Conservation (phyloP, 2,329 filamentous ascomycete genomes). For the Blastomyces parvus region DNA sequence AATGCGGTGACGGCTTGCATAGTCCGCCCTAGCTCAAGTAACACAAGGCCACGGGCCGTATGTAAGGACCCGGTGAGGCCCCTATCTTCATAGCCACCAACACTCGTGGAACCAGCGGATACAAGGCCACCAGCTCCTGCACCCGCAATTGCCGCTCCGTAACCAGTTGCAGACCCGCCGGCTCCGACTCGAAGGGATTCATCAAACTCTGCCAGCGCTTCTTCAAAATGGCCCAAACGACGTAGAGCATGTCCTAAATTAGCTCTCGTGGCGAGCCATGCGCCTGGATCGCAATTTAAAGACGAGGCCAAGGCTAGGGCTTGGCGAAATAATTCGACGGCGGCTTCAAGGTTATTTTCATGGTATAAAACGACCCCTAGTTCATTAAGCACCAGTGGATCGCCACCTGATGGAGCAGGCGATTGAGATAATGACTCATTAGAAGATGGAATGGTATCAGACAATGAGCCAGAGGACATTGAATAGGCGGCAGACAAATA, state of each 20-base stretch:
- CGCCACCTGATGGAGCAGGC: slow-evolving; percentile 37
- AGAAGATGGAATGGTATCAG: slow-evolving; percentile 22
- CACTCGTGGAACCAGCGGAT: slow-evolving; percentile 30
- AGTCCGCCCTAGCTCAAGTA: slow-evolving; percentile 64
- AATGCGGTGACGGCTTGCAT: slow-evolving; percentile 72
- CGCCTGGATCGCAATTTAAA: slow-evolving; percentile 69
- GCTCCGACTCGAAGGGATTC: slow-evolving; percentile 70
- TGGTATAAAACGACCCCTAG: slow-evolving; percentile 95
- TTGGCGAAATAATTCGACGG: slow-evolving; percentile 65
- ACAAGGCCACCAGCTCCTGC: slow-evolving; percentile 27
- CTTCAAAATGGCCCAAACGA: slow-evolving; percentile 56
- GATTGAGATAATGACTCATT: slow-evolving; percentile 45
- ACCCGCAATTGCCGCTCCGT: slow-evolving; percentile 52
- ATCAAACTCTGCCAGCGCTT: slow-evolving; percentile 73
- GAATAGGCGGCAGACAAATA: slow-evolving; percentile 84
- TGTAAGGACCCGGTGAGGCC: slow-evolving; percentile 39
- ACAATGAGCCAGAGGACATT: slow-evolving; percentile 37
- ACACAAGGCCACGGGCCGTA: slow-evolving; percentile 60
- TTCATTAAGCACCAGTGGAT: slow-evolving; percentile 88
- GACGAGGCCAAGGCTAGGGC: slow-evolving; percentile 69
- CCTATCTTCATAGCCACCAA: slow-evolving; percentile 40
- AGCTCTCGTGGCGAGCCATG: slow-evolving; percentile 73
- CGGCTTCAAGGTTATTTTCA: slow-evolving; percentile 66
- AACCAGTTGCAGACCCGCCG: slow-evolving; percentile 67
- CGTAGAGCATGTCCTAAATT: slow-evolving; percentile 86